Percentiles rank a stretch among this genome's conserved stretches.
These are phyloP conservation scores for Arctium lappa DNA, from an alignment of 129 eudicot genomes.

Conservation along the genomic window DNA sequence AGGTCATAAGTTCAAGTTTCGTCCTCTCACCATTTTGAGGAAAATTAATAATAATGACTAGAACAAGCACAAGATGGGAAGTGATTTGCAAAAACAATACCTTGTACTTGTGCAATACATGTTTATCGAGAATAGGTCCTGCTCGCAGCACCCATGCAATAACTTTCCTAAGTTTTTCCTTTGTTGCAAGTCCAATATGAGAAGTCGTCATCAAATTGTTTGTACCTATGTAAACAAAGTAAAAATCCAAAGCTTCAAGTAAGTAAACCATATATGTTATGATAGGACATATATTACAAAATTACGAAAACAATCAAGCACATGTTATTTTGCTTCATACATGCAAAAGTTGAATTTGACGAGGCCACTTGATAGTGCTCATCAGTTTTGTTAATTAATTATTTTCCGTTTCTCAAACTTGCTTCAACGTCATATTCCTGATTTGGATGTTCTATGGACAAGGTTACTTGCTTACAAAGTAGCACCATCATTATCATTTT, in stretches of 20 bases:
- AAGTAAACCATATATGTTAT: not conserved
- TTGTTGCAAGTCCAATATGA: slow-evolving; percentile 48
- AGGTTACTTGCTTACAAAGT: no score
- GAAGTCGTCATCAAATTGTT: slow-evolving; percentile 38
- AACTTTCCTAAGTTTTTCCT: slow-evolving; percentile 68
- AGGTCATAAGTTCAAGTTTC: not conserved
- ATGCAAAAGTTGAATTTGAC: not conserved
- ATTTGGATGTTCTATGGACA: not conserved
- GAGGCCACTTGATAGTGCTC: not conserved
- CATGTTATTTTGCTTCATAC: not conserved
- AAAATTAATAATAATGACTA: not conserved
- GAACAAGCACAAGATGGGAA: slow-evolving; percentile 1
- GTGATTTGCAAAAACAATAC: slow-evolving; percentile 27
- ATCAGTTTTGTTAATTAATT: not conserved
- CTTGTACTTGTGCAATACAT: slow-evolving; percentile 30
- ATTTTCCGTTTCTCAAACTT: not conserved
- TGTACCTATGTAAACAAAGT: slow-evolving; percentile 34
- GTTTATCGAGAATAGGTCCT: slow-evolving; percentile 39
- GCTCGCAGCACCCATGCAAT: slow-evolving; percentile 62
- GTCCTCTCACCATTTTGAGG: not conserved
- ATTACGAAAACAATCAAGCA: not conserved
- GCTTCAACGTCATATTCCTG: not conserved
- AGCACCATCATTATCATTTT: not conserved
- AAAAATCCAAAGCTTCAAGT: not conserved
- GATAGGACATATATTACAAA: not conserved